Evolutionary conservation across 768 basidiomycete genomes (phyloP).

Genomic region (Boletus huronensis): DNA sequence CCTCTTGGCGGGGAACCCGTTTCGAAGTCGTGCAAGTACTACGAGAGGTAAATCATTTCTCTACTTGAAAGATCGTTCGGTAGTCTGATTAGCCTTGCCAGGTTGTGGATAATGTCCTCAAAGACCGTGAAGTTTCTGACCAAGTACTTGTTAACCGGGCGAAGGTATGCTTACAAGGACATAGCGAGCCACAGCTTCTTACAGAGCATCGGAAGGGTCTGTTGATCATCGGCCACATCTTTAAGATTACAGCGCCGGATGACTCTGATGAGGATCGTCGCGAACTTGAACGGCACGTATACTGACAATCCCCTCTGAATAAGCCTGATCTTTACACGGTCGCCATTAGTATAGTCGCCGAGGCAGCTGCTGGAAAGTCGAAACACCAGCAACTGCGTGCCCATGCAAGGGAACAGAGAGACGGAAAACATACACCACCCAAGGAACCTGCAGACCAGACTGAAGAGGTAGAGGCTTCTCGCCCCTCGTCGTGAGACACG

Average conservation of each 20-base stretch:
- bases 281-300: slow-evolving; percentile 81
- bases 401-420: slow-evolving; percentile 27
- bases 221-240: slow-evolving; percentile 85
- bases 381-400: slow-evolving; percentile 45
- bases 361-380: slow-evolving; percentile 72
- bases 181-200: not conserved
- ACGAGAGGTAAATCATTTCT: slow-evolving; percentile 48
- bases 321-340: slow-evolving; percentile 1
- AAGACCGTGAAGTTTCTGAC: slow-evolving; percentile 73
- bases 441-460: slow-evolving; percentile 31
- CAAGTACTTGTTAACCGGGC: slow-evolving; percentile 74
- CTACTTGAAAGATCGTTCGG: slow-evolving; percentile 1
- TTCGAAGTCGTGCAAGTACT: slow-evolving; percentile 92
- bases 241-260: slow-evolving; percentile 81
- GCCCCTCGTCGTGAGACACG: slow-evolving; percentile 10
- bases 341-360: slow-evolving; percentile 70
- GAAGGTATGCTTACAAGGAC: slow-evolving; percentile 49
- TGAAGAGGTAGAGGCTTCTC: slow-evolving; percentile 16
- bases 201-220: slow-evolving; percentile 53
- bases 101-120: slow-evolving; percentile 83
- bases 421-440: slow-evolving; percentile 39
- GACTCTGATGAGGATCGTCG: slow-evolving; percentile 92
- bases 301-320: not conserved
- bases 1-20: slow-evolving; percentile 96
- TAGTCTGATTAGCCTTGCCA: slow-evolving; percentile 21